Conservation (phyloP, 768 basidiomycete genomes). For the Rhodotorula kratochvilovae region DNA sequence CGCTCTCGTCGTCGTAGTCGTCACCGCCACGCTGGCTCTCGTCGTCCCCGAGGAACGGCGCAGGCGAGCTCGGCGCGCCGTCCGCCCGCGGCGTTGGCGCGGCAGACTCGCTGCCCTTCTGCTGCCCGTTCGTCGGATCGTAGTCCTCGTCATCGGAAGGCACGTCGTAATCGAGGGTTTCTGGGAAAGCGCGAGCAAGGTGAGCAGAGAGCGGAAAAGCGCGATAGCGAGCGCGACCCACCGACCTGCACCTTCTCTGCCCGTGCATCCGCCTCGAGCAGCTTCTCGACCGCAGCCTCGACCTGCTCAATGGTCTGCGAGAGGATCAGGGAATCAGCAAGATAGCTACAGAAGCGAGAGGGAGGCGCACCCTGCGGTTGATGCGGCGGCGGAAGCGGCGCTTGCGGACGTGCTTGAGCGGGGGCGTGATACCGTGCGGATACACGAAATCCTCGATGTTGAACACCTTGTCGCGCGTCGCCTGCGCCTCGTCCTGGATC, state of each 20-base stretch:
- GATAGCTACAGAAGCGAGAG: not conserved
- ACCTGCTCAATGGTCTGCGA: constrained; percentile 84
- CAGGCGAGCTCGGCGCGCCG: constrained; percentile 53
- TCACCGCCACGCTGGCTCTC: constrained; percentile 10
- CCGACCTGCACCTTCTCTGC: constrained; percentile 75
- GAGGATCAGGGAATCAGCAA: not conserved
- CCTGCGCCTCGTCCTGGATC: constrained; percentile 61
- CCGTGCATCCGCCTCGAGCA: constrained; percentile 71
- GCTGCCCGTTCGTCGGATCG: constrained; percentile 5
- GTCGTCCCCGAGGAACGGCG: constrained; percentile 54
- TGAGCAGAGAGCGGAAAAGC: not conserved
- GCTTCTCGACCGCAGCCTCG: constrained; percentile 82
- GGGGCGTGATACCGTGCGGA: constrained; percentile 93
- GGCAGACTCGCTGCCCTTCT: constrained; percentile 54
- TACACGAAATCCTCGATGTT: constrained; percentile 94
- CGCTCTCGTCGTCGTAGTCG: constrained; percentile 35
- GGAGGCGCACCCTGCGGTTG: constrained; percentile 63
- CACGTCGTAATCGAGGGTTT: constrained; percentile 69
- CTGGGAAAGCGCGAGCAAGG: constrained; percentile 48
- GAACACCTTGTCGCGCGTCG: constrained; percentile 61
- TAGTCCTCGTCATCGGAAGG: constrained; percentile 35
- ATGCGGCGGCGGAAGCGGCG: constrained; percentile 86
- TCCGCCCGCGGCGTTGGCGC: constrained; percentile 66
- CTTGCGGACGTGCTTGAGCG: constrained; percentile 81
- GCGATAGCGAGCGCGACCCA: constrained; percentile 49